These are phyloP conservation scores for Aschersonia sp. DNA, from an alignment of 2,329 filamentous ascomycete genomes.

Conservation along the genomic window DNA sequence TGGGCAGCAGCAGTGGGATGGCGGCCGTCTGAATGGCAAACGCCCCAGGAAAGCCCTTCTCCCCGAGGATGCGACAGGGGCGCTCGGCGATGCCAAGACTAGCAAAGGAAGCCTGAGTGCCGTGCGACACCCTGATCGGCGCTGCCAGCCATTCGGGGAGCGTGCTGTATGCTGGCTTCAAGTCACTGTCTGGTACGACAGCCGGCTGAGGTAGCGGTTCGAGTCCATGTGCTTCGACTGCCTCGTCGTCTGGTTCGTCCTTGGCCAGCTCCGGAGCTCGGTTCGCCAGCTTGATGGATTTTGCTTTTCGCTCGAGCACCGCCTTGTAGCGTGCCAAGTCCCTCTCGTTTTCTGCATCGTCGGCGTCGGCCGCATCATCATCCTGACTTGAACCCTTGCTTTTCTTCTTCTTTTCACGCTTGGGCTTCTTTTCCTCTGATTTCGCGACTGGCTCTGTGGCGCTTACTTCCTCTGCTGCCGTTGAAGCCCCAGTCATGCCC, in stretches of 20 bases:
- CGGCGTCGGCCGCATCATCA: slow-evolving; percentile 10
- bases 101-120: slow-evolving; percentile 44
- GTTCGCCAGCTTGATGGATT: slow-evolving; percentile 34
- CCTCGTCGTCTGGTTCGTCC: slow-evolving; percentile 15
- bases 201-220: slow-evolving; percentile 71
- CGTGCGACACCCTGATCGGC: slow-evolving; percentile 53
- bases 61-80: slow-evolving; percentile 45
- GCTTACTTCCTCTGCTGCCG: neutral
- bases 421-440: neutral
- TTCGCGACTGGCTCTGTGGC: too few relatives aligned
- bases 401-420: slow-evolving; percentile 4
- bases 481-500: neutral
- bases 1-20: slow-evolving; percentile 63
- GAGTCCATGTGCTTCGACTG: slow-evolving; percentile 49
- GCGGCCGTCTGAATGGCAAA: slow-evolving; percentile 34
- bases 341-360: slow-evolving; percentile 9
- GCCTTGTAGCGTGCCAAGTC: slow-evolving; percentile 27
- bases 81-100: slow-evolving; percentile 47
- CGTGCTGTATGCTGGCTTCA: slow-evolving; percentile 57
- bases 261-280: slow-evolving; percentile 19
- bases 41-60: slow-evolving; percentile 33
- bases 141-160: slow-evolving; percentile 69
- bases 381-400: neutral
- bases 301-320: slow-evolving; percentile 39
- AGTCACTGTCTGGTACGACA: slow-evolving; percentile 38